Conservation (phyloP, 257 asterid species). For the Salvia hispanica region DNA sequence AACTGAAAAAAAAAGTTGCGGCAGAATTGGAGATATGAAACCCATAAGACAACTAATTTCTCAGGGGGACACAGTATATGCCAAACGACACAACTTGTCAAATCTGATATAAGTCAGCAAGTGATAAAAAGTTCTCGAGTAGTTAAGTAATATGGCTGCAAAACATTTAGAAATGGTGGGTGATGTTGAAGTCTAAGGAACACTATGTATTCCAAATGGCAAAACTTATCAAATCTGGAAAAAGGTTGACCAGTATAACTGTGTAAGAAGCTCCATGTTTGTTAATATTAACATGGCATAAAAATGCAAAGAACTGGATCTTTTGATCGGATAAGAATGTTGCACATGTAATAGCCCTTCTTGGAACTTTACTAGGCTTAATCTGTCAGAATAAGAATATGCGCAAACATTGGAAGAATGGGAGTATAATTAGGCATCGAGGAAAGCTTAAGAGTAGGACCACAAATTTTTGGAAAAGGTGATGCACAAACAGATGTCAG, state of each 20-base stretch:
- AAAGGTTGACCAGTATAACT: slow-evolving; percentile 10
- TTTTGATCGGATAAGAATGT: slow-evolving; percentile 19
- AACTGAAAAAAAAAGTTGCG: slow-evolving; percentile 46
- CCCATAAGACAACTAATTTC: background rate
- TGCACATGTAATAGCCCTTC: slow-evolving; percentile 1
- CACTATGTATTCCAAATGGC: slow-evolving; percentile 12
- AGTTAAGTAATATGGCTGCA: slow-evolving; percentile 7
- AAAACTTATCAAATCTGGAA: slow-evolving; percentile 11
- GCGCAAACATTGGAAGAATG: slow-evolving; percentile 12
- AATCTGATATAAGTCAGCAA: slow-evolving; percentile 1
- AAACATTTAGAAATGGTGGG: slow-evolving; percentile 20
- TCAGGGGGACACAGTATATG: slow-evolving; percentile 8
- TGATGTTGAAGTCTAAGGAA: slow-evolving; percentile 25
- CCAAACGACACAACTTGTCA: slow-evolving; percentile 13
- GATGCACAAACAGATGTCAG: slow-evolving; percentile 18
- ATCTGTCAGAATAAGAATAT: slow-evolving; percentile 20
- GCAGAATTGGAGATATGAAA: background rate
- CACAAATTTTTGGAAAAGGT: slow-evolving; percentile 3
- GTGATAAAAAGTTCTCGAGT: slow-evolving; percentile 20
- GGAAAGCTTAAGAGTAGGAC: slow-evolving; percentile 16
- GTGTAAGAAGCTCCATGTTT: slow-evolving; percentile 16
- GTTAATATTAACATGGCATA: slow-evolving; percentile 13
- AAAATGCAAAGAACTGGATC: slow-evolving; percentile 19
- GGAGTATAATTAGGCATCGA: background rate
- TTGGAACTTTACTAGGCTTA: slow-evolving; percentile 19